Percentiles rank a stretch among this genome's conserved stretches.
These are phyloP conservation scores for Rhodotorula taiwanensis DNA, from an alignment of 768 basidiomycete species.

Conservation along the genomic window DNA sequence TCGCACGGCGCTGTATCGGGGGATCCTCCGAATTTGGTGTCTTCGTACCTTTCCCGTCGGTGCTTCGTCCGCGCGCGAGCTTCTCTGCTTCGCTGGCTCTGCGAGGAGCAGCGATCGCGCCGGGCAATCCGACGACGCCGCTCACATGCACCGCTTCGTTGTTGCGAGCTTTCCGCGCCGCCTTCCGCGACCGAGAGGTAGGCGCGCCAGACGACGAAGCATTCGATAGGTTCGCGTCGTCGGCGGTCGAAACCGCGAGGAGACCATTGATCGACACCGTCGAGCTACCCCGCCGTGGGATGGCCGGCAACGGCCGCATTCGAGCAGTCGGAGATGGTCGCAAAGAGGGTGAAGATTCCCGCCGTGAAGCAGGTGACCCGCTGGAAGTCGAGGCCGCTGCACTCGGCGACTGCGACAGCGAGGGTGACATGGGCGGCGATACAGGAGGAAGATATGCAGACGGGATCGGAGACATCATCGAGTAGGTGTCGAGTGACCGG, in stretches of 20 bases:
- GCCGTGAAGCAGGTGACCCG: not conserved
- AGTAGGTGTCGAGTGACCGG: not conserved
- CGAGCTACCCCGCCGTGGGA: not conserved
- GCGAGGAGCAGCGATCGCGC: not conserved
- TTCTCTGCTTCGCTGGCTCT: not conserved
- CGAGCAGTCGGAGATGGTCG: not conserved
- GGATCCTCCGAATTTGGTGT: not conserved
- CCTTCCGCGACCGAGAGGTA: not conserved
- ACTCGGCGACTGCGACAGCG: slow-evolving; percentile 3
- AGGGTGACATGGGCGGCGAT: slow-evolving; percentile 9
- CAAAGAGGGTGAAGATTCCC: not conserved
- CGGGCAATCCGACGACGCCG: not conserved
- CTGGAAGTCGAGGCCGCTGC: not conserved
- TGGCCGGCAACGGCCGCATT: not conserved
- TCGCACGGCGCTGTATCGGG: not conserved
- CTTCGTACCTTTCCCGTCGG: not conserved
- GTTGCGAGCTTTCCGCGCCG: no score
- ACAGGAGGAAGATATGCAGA: not conserved
- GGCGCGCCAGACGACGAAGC: not conserved
- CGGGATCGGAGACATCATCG: not conserved
- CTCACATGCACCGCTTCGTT: not conserved
- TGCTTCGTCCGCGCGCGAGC: not conserved
- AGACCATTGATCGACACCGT: not conserved
- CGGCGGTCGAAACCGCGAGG: not conserved
- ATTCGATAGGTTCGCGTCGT: not conserved